Evolutionary conservation across 2,329 filamentous ascomycete genomes (phyloP).

Genomic region (Aspergillus japonicus): DNA sequence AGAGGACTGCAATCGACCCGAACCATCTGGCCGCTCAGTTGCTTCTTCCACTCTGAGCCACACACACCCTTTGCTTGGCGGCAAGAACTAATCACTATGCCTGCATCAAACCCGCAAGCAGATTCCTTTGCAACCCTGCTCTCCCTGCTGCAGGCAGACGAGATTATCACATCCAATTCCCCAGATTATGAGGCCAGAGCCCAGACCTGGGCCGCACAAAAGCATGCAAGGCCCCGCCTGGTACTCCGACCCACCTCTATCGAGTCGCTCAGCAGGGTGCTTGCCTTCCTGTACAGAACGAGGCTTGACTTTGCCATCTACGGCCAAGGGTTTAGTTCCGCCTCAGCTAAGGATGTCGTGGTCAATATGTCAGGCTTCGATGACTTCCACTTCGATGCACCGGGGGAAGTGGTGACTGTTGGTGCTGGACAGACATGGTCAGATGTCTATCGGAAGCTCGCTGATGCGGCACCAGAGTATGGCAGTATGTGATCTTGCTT

Average conservation of each 20-base stretch:
- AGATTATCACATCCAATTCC: too few relatives aligned
- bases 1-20: too few relatives aligned
- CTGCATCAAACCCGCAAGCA: too few relatives aligned
- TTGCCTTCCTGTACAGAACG: constrained; percentile 34
- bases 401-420: constrained; percentile 32
- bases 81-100: too few relatives aligned
- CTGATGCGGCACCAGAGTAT: constrained; percentile 34
- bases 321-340: constrained; percentile 37
- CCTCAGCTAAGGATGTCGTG: constrained; percentile 39
- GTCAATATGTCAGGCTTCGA: constrained; percentile 41
- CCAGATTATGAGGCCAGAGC: too few relatives aligned
- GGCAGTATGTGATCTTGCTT: constrained; percentile 22
- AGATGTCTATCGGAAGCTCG: constrained; percentile 38
- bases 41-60: too few relatives aligned
- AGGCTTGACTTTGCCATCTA: constrained; percentile 40
- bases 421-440: constrained; percentile 41
- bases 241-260: constrained; percentile 34
- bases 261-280: constrained; percentile 29
- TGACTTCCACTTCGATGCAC: constrained; percentile 34
- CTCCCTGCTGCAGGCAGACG: too few relatives aligned
- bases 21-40: too few relatives aligned
- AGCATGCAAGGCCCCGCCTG: constrained; percentile 33
- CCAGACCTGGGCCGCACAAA: constrained; percentile 36
- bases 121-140: too few relatives aligned
- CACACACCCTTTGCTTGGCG: too few relatives aligned